These are phyloP conservation scores for Candida khao-thaluensis DNA, from an alignment of 805 yeast genomes.

Conservation along the genomic window DNA sequence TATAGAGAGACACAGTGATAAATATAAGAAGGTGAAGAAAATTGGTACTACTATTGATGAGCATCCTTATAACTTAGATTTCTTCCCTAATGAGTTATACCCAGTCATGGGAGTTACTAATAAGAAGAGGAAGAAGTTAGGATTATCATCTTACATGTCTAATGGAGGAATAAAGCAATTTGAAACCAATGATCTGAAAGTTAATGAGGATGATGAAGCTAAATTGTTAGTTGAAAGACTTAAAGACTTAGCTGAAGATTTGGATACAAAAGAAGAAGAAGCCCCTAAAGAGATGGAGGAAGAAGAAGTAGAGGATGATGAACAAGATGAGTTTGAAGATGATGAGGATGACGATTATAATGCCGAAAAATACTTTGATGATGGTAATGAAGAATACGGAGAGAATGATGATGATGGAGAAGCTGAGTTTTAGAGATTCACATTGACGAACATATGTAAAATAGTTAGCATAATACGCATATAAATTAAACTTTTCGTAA, in stretches of 20 bases:
- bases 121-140: slow-evolving; percentile 46
- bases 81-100: slow-evolving; percentile 78
- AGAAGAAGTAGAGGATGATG: slow-evolving; percentile 49
- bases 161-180: slow-evolving; percentile 39
- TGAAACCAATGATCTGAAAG: slow-evolving; percentile 20
- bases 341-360: slow-evolving; percentile 78
- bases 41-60: slow-evolving; percentile 72
- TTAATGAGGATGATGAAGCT: slow-evolving; percentile 33
- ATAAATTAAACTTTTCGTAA: too few species aligned
- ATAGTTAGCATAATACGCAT: background rate
- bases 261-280: slow-evolving; percentile 69
- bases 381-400: slow-evolving; percentile 58
- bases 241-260: slow-evolving; percentile 52
- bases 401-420: slow-evolving; percentile 58
- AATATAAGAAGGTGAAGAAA: slow-evolving; percentile 66
- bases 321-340: slow-evolving; percentile 68
- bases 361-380: slow-evolving; percentile 77
- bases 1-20: slow-evolving; percentile 78
- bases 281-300: slow-evolving; percentile 40
- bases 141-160: slow-evolving; percentile 37
- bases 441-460: background rate
- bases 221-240: slow-evolving; percentile 44
- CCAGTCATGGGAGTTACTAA: slow-evolving; percentile 64
- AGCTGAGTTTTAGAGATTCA: slow-evolving; percentile 55
- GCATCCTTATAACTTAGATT: slow-evolving; percentile 67